These are phyloP conservation scores for Panicum hallii DNA, from an alignment of 202 grass and related monocot genomes.

Conservation along the genomic window DNA sequence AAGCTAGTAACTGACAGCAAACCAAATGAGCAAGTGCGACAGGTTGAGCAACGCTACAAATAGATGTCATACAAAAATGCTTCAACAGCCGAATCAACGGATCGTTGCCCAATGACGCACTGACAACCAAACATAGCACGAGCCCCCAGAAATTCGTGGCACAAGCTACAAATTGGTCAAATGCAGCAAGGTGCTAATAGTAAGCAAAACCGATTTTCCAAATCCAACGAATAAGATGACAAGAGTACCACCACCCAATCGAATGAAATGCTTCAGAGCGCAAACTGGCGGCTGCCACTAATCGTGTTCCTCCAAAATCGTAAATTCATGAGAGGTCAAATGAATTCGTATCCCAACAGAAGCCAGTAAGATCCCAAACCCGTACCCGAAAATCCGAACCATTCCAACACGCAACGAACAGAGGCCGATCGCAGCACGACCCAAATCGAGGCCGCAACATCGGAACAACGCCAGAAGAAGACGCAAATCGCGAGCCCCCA, in stretches of 20 bases:
- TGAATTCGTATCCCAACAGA: background rate
- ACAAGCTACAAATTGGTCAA: background rate
- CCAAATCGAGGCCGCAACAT: conserved; percentile 29
- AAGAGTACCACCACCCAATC: background rate
- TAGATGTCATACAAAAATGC: background rate
- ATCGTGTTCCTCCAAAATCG: background rate
- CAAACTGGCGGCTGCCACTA: background rate
- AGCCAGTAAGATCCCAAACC: background rate
- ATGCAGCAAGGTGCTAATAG: background rate
- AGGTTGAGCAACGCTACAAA: background rate
- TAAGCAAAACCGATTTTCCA: background rate
- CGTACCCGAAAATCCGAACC: background rate
- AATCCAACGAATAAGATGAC: background rate
- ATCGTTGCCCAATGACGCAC: conserved; percentile 21
- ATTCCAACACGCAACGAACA: background rate
- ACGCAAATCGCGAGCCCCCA: background rate
- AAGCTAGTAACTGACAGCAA: conserved; percentile 10
- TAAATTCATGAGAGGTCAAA: background rate
- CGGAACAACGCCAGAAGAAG: background rate
- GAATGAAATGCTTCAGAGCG: conserved; percentile 4
- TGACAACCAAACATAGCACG: background rate
- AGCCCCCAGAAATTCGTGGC: background rate
- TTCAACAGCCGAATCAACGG: background rate
- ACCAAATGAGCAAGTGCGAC: background rate
- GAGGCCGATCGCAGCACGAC: background rate